Base-by-base conservation (phyloP, 139 green algal species). In the Trebouxia sp. region DNA sequence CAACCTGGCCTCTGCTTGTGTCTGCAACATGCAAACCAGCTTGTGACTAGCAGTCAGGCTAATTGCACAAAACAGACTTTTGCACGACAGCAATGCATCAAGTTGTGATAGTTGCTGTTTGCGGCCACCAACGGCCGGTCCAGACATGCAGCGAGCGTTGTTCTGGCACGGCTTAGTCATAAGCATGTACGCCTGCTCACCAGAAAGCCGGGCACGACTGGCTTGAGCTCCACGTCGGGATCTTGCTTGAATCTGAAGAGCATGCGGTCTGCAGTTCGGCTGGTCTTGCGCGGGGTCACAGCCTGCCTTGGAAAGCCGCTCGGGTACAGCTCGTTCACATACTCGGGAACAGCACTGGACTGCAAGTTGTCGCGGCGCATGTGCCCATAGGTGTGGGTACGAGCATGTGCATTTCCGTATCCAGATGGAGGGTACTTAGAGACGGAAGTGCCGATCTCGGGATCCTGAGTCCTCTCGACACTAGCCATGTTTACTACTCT, bases 341-440 rank as follows among this genome's bases (percentile, higher is more conserved):
- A 32, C 62, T 72, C 62, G 32, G 62, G 32, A 72, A 35, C 24
- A 26, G 55, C 55, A 65, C 22, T 35, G 26, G 62, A 42, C 14
- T 42, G 43, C 62, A 45, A 22, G 12, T 72, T 35, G 62, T 72
- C 62, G 20, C 62, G 32, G 35, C 43, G 62, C 62, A 72, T 72
- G 11, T 72, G 62, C 20, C 62, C 62, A 35, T 72, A 72, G 35
- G 62, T 72, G 32, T 72, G 62, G 15, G 7, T 43, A 24, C 62
- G 62, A 45, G 62, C 62, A 35, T 72, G 62, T 43, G 62, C 8
- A 6, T 72, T 24, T 32, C 62, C 62, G 35, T 72, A 72, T 45
- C 62, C 62, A 45, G 62, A 72, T 9, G 62, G 62, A 24, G 62
- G 62, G 62, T 72, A 72, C 12, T 72, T 72, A 14, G 62, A 72